phyloP scores from a whole-genome alignment of 768 basidiomycete genomes.

The Tulasnella calospora region DNA sequence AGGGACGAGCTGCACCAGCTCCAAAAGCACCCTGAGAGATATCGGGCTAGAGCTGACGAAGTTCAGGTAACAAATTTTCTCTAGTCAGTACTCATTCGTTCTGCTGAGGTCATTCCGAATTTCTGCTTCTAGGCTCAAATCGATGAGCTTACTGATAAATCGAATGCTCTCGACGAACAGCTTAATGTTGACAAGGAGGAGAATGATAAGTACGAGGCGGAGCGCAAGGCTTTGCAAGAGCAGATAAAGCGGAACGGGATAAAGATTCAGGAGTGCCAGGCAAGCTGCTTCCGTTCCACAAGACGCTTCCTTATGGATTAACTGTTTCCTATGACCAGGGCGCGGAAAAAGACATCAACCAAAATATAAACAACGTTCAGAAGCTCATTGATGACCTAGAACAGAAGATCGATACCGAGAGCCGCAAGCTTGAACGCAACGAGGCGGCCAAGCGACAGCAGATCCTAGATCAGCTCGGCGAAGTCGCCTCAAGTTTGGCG shows the following conservation, averaged over 20 bases:
- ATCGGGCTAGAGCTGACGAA: conserved; percentile 38
- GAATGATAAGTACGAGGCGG: not conserved
- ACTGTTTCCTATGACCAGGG: not conserved
- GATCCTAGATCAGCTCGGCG: conserved; percentile 48
- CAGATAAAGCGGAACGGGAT: conserved; percentile 14
- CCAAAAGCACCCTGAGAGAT: conserved; percentile 40
- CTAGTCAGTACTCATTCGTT: not conserved
- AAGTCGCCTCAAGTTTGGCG: conserved; percentile 42
- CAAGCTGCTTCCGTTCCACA: not conserved
- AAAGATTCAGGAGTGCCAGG: conserved; percentile 19
- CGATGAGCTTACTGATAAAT: not conserved
- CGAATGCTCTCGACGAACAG: not conserved
- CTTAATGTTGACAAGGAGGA: not conserved
- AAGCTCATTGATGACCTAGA: conserved; percentile 40
- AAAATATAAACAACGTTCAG: conserved; percentile 38
- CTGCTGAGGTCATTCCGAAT: not conserved
- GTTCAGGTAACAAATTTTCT: conserved; percentile 39
- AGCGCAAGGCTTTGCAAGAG: not conserved
- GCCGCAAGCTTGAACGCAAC: conserved; percentile 48
- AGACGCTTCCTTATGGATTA: no score
- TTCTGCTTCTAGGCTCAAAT: not conserved
- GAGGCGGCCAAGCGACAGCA: conserved; percentile 62
- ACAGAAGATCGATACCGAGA: conserved; percentile 51
- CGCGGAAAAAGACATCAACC: conserved; percentile 39
- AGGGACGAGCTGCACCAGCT: conserved; percentile 45